A percentile compares a stretch with the other conserved stretches of the same genome.
Evolutionary conservation across 176 grass and related monocot genomes (phyloP).

Genomic region (Paspalum vaginatum): DNA sequence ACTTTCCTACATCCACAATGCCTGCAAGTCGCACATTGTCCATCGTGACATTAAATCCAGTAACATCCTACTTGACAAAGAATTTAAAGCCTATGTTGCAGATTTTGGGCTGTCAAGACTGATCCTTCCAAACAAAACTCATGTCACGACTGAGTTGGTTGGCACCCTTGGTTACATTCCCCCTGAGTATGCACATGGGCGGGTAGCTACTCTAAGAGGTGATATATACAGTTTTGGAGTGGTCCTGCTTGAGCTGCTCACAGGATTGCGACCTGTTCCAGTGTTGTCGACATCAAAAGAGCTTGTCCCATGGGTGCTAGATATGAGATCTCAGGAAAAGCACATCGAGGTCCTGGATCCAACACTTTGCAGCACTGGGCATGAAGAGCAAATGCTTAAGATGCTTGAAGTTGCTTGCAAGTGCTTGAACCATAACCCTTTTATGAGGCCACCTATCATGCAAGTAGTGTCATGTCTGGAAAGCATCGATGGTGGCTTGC

Average conservation of each 20-base stretch:
- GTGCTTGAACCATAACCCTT: conserved; percentile 43
- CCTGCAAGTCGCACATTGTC: conserved; percentile 62
- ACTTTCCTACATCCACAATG: conserved; percentile 63
- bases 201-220: conserved; percentile 68
- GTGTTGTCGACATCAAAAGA: conserved; percentile 45
- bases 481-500: not conserved
- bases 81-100: conserved; percentile 65
- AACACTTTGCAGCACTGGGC: conserved; percentile 8
- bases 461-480: conserved; percentile 46
- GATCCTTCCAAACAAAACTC: conserved; percentile 60
- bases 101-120: conserved; percentile 79
- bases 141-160: conserved; percentile 73
- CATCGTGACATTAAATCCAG: conserved; percentile 38
- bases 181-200: conserved; percentile 66
- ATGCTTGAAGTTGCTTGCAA: conserved; percentile 56
- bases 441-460: conserved; percentile 35
- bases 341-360: conserved; percentile 46
- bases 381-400: conserved; percentile 51
- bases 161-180: conserved; percentile 80
- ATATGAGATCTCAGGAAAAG: conserved; percentile 36
- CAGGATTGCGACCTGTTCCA: conserved; percentile 54
- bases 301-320: conserved; percentile 56
- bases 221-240: conserved; percentile 84
- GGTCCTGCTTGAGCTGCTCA: conserved; percentile 71
- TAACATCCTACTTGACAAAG: conserved; percentile 72